Evolutionary conservation across 192 early-diverging fungal species (phyloP).

Genomic region (Hyaloraphidium curvatum): DNA sequence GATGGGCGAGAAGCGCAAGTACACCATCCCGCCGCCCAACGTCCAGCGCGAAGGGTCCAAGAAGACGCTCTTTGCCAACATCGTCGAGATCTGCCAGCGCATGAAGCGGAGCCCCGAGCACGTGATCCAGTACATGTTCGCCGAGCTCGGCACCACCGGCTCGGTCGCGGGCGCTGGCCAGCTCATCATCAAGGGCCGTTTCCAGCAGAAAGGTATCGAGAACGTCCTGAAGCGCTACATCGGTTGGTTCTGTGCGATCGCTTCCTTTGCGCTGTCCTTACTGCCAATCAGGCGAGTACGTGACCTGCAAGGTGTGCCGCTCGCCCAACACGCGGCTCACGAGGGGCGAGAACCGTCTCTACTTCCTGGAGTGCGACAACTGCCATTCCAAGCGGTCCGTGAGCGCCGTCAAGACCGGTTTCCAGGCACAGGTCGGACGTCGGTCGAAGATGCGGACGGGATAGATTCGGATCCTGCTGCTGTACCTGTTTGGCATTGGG

Average conservation of each 20-base stretch:
- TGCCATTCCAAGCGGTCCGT: slow-evolving; percentile 91
- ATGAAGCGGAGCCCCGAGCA: slow-evolving; percentile 93
- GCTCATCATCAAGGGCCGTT: slow-evolving; percentile 89
- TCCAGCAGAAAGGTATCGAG: slow-evolving; percentile 98
- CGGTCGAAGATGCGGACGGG: no score
- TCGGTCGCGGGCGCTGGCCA: slow-evolving; percentile 80
- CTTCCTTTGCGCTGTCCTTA: background rate
- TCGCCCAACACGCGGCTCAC: slow-evolving; percentile 78
- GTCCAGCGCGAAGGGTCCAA: slow-evolving; percentile 83
- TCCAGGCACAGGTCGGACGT: slow-evolving; percentile 82
- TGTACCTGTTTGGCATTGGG: no score
- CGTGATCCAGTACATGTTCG: slow-evolving; percentile 91
- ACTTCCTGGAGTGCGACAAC: slow-evolving; percentile 90
- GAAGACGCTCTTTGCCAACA: slow-evolving; percentile 90
- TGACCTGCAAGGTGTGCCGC: slow-evolving; percentile 98
- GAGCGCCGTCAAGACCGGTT: slow-evolving; percentile 91
- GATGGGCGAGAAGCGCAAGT: slow-evolving; percentile 77
- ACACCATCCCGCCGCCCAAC: slow-evolving; percentile 84
- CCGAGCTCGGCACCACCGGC: slow-evolving; percentile 96
- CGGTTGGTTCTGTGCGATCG: slow-evolving; percentile 22
- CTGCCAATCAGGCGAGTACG: slow-evolving; percentile 59
- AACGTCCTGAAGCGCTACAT: slow-evolving; percentile 94
- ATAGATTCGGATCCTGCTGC: no score
- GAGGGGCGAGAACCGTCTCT: slow-evolving; percentile 91
- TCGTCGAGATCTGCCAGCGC: slow-evolving; percentile 80